Base-by-base conservation (phyloP, 306 rosid species). In the Vachellia collinsii region DNA sequence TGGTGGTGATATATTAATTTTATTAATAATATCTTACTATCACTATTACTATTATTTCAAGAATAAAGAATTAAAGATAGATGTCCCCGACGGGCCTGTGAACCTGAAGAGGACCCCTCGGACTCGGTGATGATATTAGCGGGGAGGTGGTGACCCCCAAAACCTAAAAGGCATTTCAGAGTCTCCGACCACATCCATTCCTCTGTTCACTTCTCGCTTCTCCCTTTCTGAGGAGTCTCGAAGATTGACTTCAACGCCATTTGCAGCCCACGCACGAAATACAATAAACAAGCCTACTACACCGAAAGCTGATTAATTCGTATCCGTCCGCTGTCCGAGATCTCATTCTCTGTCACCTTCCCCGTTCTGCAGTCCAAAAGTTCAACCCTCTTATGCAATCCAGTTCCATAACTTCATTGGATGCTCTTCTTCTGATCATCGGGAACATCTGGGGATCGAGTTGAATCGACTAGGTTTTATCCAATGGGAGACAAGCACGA, bases 401-500 rank as follows among this genome's bases (percentile, higher is more conserved):
- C 3, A 20, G 14, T 2, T 11, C 20, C 38, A 10, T 5, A 9
- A 34, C 17, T 20, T 42, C 16, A n/a, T 20, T 37, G 10, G 17
- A n/a, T 20, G 78, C 5, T 56, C 38, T 41, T 22, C 25, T 36
- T 75, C 70, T 39, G 54, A 56, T 75, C 53, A 37, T 54, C 14
- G 68, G 51, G 66, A 74, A 54, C 50, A 12, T 7, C 48, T 11
- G 65, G 67, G 51, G 78, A 20, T 56, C 67, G 46, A 74, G 47
- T 22, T 42, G 42, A 59, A 42, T 20, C 29, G 79, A 59, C 23
- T 44, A 25, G 78, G 78, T 74, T 56, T 56, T 56, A 16, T 51
- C 44, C 20, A 63, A 93, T 89, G 98, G 96, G 80, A 34, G 91
- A 85, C 73, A 87, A 83, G 72, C 80, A 70, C 25, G 89, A 84